Evolutionary conservation across 2,329 filamentous ascomycete genomes (phyloP).

Genomic region (Xylaria sp.): DNA sequence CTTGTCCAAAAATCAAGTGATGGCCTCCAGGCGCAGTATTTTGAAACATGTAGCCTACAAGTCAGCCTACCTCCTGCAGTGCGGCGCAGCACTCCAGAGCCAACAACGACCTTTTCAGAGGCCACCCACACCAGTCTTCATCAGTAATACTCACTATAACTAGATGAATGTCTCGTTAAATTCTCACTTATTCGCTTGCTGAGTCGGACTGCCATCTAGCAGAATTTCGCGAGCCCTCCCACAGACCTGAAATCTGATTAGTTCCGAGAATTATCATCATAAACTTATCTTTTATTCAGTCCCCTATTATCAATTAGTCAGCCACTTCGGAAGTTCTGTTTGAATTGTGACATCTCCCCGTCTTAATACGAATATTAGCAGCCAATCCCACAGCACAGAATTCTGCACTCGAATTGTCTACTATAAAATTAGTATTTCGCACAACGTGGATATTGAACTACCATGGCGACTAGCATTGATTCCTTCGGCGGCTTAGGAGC

Average conservation of each 20-base stretch:
- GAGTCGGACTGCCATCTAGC: not conserved
- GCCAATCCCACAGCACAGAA: not conserved
- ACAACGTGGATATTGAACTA: not conserved
- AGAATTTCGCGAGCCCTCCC: not conserved
- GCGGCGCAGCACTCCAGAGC: constrained; percentile 13
- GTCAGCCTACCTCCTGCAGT: not conserved
- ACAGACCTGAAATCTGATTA: no score
- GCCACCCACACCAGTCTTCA: not conserved
- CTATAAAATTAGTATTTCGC: not conserved
- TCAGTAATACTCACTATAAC: not conserved
- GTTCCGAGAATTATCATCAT: no score
- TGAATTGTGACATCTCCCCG: no score
- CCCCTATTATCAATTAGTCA: no score
- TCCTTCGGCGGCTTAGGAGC: not conserved
- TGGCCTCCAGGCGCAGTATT: not conserved
- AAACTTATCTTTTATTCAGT: no score
- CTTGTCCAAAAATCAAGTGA: not conserved
- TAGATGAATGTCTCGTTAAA: no score
- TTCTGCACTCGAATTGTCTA: not conserved
- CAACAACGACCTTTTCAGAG: constrained; percentile 1
- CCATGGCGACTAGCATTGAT: not conserved
- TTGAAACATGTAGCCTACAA: constrained; percentile 4
- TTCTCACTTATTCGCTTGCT: no score
- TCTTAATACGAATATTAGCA: no score
- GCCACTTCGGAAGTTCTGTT: no score